Conservation (phyloP, 2,329 filamentous ascomycete species). For the Grosmannia serpens region DNA sequence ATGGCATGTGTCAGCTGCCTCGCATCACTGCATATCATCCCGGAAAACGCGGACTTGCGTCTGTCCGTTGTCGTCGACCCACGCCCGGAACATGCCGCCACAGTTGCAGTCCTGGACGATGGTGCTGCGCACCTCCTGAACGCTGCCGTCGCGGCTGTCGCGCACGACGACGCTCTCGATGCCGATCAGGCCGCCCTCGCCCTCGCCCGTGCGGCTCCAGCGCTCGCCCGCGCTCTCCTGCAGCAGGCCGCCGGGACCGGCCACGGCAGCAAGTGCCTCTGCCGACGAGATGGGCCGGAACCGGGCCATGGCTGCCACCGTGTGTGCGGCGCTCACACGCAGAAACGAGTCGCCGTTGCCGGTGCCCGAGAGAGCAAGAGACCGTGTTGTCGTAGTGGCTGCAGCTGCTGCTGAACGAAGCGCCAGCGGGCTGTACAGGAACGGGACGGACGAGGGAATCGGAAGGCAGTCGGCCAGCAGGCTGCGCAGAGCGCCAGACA, state of each 20-base stretch:
- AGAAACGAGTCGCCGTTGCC: constrained; percentile 87
- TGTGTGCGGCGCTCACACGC: constrained; percentile 57
- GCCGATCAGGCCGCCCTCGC: constrained; percentile 76
- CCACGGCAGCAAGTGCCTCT: constrained; percentile 50
- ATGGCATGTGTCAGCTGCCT: background rate
- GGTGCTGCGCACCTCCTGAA: constrained; percentile 30
- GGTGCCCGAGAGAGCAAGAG: constrained; percentile 59
- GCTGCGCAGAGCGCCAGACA: constrained; percentile 31
- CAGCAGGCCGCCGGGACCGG: constrained; percentile 61
- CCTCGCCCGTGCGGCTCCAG: constrained; percentile 65
- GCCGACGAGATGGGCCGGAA: constrained; percentile 44
- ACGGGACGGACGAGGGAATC: constrained; percentile 20
- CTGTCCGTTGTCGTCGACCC: constrained; percentile 51
- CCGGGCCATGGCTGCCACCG: constrained; percentile 59
- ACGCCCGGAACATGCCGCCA: constrained; percentile 78
- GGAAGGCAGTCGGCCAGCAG: constrained; percentile 51
- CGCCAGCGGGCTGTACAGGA: constrained; percentile 23
- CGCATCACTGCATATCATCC: constrained; percentile 8
- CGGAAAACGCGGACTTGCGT: constrained; percentile 47
- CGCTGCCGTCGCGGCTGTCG: constrained; percentile 29
- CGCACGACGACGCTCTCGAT: constrained; percentile 48
- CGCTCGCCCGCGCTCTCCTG: constrained; percentile 61
- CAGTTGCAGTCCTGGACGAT: constrained; percentile 75
- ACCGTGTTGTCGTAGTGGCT: constrained; percentile 24
- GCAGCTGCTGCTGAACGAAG: background rate